Evolutionary conservation across 139 green algal genomes (phyloP).

Genomic region (Volvox africanus): DNA sequence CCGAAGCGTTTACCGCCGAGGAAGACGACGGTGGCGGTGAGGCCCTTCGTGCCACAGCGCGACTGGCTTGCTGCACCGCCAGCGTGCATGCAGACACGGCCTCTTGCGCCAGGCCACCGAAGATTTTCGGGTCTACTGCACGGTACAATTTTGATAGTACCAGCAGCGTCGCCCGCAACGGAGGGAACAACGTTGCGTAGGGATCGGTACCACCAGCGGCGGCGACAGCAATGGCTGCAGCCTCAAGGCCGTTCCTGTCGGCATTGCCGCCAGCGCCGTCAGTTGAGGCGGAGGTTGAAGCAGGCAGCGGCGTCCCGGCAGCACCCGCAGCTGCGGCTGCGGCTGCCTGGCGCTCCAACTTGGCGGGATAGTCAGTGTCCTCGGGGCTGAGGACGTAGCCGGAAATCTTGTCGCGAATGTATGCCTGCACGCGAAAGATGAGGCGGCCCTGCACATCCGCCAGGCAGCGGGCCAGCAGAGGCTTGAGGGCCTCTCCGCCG

Average conservation of each 20-base stretch:
- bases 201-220: slow-evolving; percentile 3
- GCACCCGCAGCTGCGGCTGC: slow-evolving; percentile 28
- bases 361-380: slow-evolving; percentile 91
- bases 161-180: slow-evolving; percentile 83
- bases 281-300: slow-evolving; percentile 4
- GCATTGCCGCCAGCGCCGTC: not conserved
- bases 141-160: slow-evolving; percentile 94
- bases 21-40: not conserved
- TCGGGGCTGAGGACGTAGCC: slow-evolving; percentile 72
- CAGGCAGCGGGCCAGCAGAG: slow-evolving; percentile 81
- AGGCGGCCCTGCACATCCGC: slow-evolving; percentile 94
- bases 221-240: not conserved
- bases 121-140: slow-evolving; percentile 84
- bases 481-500: slow-evolving; percentile 79
- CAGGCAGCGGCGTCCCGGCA: not conserved
- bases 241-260: not conserved
- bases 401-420: slow-evolving; percentile 88
- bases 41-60: slow-evolving; percentile 33
- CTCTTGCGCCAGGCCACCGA: slow-evolving; percentile 92
- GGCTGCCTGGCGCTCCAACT: slow-evolving; percentile 67
- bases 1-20: not conserved
- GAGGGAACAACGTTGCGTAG: slow-evolving; percentile 82
- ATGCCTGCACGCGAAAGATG: slow-evolving; percentile 86
- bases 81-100: slow-evolving; percentile 83
- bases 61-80: slow-evolving; percentile 75